A percentile compares a stretch with the other conserved stretches of the same genome.
Conservation (phyloP, 495 filamentous ascomycete species). For the Diplogelasinospora grovesii region DNA sequence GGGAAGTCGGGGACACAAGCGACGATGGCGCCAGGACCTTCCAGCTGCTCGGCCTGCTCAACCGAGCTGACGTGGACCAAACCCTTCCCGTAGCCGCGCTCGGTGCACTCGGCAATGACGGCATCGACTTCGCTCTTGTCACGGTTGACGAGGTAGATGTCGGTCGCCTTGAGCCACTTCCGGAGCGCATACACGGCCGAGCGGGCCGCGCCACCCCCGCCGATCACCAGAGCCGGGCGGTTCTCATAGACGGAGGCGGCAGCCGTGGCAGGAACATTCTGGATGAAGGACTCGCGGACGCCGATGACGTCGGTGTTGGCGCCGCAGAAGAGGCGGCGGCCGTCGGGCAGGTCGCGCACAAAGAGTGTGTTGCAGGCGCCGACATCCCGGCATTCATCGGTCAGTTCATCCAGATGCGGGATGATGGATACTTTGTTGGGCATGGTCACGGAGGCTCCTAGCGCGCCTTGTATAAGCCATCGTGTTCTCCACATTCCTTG, state of each 20-base stretch:
- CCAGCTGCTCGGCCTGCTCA: conserved; percentile 48
- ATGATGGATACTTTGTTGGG: conserved; percentile 68
- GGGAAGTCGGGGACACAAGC: conserved; percentile 64
- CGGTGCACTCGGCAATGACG: conserved; percentile 51
- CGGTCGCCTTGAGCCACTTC: conserved; percentile 56
- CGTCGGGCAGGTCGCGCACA: conserved; percentile 38
- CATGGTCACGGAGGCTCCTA: conserved; percentile 68
- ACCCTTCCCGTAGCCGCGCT: conserved; percentile 41
- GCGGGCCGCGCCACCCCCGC: conserved; percentile 65
- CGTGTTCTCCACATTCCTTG: too few relatives aligned
- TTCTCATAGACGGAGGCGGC: conserved; percentile 37
- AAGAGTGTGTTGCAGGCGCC: conserved; percentile 73
- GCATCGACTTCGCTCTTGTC: conserved; percentile 55
- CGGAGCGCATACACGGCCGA: conserved; percentile 62
- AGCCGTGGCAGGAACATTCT: conserved; percentile 38
- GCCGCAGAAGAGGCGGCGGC: conserved; percentile 47
- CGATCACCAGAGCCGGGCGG: conserved; percentile 53
- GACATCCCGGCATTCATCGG: conserved; percentile 58
- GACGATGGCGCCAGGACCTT: conserved; percentile 55
- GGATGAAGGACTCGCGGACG: conserved; percentile 59
- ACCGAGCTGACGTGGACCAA: conserved; percentile 51
- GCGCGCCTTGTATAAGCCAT: conserved; percentile 36
- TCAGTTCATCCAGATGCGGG: conserved; percentile 59
- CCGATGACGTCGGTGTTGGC: conserved; percentile 75
- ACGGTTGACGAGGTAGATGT: conserved; percentile 66